Conservation (phyloP, 1,139 yeast species). For the Candida dubliniensis region DNA sequence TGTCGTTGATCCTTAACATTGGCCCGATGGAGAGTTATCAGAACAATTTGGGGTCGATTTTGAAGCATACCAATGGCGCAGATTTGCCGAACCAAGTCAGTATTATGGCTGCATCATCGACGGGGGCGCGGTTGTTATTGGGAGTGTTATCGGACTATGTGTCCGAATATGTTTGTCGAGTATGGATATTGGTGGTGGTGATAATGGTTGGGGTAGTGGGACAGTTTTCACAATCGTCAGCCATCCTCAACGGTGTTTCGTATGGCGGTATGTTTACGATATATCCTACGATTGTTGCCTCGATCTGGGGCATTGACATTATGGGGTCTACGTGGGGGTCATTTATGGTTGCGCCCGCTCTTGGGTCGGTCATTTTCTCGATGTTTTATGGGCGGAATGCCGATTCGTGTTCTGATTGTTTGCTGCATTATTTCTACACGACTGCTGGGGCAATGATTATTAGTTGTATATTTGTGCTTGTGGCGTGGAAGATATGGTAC, state of each 20-base stretch:
- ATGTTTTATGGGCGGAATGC: conserved; percentile 66
- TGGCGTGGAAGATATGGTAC: conserved; percentile 41
- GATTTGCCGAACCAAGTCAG: conserved; percentile 54
- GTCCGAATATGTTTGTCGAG: conserved; percentile 30
- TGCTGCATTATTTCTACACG: conserved; percentile 30
- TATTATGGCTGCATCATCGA: conserved; percentile 41
- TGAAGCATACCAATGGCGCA: conserved; percentile 34
- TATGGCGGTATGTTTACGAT: conserved; percentile 87
- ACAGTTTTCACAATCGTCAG: conserved; percentile 25
- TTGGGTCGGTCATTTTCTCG: conserved; percentile 75
- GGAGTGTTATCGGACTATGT: conserved; percentile 68
- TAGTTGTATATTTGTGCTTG: conserved; percentile 30
- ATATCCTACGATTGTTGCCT: conserved; percentile 78
- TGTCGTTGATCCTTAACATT: conserved; percentile 63
- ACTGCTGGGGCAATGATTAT: conserved; percentile 31
- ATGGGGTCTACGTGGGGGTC: conserved; percentile 95
- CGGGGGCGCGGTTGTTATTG: conserved; percentile 51
- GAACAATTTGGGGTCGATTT: conserved; percentile 77
- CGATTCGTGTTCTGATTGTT: conserved; percentile 34
- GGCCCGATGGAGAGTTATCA: conserved; percentile 91
- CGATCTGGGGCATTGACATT: conserved; percentile 86
- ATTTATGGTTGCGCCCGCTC: conserved; percentile 87
- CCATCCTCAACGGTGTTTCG: conserved; percentile 63
- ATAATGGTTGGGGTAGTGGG: conserved; percentile 47
- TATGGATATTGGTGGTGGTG: conserved; percentile 45